A percentile compares a stretch with the other conserved stretches of the same genome.
Conservation (phyloP, 2,329 filamentous ascomycete species). For the Colletotrichum chlorophyti region DNA sequence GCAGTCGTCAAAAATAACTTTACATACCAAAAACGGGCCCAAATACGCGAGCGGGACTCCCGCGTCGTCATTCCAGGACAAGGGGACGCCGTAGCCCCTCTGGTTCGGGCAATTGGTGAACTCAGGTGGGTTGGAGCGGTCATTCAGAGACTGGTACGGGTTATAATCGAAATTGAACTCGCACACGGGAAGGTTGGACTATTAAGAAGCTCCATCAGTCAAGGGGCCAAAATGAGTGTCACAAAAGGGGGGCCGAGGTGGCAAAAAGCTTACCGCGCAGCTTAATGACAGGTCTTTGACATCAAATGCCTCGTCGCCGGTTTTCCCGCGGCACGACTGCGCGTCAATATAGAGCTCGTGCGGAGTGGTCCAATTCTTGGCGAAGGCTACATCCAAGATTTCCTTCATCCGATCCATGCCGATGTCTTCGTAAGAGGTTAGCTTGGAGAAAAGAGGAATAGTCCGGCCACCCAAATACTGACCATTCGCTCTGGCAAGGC, state of each 20-base stretch:
- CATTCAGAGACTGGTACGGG: neutral
- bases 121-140: neutral
- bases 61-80: neutral
- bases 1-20: neutral
- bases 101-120: conserved; percentile 10
- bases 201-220: neutral
- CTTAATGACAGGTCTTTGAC: neutral
- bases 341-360: conserved; percentile 9
- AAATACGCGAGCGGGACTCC: conserved; percentile 10
- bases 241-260: fast-evolving
- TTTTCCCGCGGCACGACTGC: neutral
- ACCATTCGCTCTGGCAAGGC: conserved; percentile 8
- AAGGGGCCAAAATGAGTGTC: fast-evolving
- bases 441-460: too few relatives aligned
- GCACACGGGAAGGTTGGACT: conserved; percentile 15
- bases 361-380: conserved; percentile 18
- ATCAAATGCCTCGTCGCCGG: neutral
- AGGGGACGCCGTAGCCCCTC: neutral
- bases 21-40: conserved; percentile 8
- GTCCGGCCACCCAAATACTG: neutral
- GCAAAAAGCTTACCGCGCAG: neutral
- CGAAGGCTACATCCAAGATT: neutral
- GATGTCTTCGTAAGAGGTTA: neutral
- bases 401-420: conserved; percentile 7
- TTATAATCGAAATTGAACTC: conserved; percentile 17